A percentile compares a stretch with the other conserved stretches of the same genome.
These are phyloP conservation scores for Daphne laureola DNA, from an alignment of 441 rosid genomes.

Conservation along the genomic window DNA sequence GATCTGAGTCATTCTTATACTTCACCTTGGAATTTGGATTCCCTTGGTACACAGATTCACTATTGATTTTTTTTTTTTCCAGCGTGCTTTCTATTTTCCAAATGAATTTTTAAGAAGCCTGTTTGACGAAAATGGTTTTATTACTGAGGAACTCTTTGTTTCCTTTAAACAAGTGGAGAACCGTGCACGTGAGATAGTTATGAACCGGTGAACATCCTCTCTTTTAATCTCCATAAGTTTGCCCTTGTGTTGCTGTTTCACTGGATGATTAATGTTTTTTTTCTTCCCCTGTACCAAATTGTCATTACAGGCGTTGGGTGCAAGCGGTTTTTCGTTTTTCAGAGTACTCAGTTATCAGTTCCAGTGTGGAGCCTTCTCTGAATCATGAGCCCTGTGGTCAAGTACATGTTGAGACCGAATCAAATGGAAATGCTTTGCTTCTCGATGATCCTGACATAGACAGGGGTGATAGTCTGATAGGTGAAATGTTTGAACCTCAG, in stretches of 20 bases:
- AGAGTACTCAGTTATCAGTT: constrained; percentile 17
- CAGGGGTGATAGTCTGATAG: constrained; percentile 71
- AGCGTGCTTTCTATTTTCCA: constrained; percentile 94
- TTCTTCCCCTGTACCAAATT: constrained; percentile 1
- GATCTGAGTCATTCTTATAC: constrained; percentile 22
- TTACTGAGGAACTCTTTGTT: constrained; percentile 64
- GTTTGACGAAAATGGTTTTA: constrained; percentile 64
- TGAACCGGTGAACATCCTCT: constrained; percentile 53
- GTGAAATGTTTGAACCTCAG: constrained; percentile 68
- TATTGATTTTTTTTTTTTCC: constrained; percentile 19
- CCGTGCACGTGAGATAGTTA: constrained; percentile 74
- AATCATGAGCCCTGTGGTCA: constrained; percentile 21
- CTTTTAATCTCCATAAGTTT: not conserved
- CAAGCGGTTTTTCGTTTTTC: constrained; percentile 70
- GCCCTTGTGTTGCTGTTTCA: not conserved
- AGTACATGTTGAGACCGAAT: constrained; percentile 17
- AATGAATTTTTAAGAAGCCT: constrained; percentile 62
- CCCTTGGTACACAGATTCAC: constrained; percentile 8
- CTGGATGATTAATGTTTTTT: not conserved
- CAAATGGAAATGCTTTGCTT: constrained; percentile 17
- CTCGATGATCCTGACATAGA: constrained; percentile 42
- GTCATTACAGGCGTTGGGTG: constrained; percentile 71
- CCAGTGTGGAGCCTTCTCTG: constrained; percentile 15
- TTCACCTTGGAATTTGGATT: not conserved
- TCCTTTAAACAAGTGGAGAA: constrained; percentile 95